These are phyloP conservation scores for Clonostachys byssicola DNA, from an alignment of 2,329 filamentous ascomycete species.

Conservation along the genomic window DNA sequence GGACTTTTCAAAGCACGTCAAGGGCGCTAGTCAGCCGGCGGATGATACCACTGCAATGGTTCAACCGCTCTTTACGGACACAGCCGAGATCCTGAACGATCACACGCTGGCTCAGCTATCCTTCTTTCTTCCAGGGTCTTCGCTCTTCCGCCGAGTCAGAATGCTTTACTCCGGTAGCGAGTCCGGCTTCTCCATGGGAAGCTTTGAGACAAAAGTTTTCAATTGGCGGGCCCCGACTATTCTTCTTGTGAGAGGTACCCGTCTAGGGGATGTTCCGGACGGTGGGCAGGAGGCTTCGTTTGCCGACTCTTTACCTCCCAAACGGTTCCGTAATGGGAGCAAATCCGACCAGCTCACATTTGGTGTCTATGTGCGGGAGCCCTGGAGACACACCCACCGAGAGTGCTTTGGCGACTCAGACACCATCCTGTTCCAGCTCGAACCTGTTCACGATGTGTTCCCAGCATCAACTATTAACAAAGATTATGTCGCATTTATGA, in stretches of 20 bases:
- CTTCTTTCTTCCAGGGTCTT: constrained; percentile 63
- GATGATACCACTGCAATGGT: constrained; percentile 15
- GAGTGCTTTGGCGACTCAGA: constrained; percentile 63
- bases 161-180: constrained; percentile 67
- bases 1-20: constrained; percentile 54
- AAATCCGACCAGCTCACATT: constrained; percentile 54
- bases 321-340: constrained; percentile 50
- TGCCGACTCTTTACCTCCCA: constrained; percentile 58
- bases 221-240: constrained; percentile 75
- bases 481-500: constrained; percentile 67
- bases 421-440: constrained; percentile 66
- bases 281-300: constrained; percentile 52
- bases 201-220: constrained; percentile 70
- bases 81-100: constrained; percentile 60
- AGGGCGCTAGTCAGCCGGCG: constrained; percentile 8
- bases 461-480: constrained; percentile 57
- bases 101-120: constrained; percentile 66
- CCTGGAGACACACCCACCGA: constrained; percentile 66
- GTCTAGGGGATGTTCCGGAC: constrained; percentile 43
- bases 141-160: constrained; percentile 62
- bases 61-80: constrained; percentile 45
- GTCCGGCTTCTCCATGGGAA: constrained; percentile 73
- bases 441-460: constrained; percentile 70
- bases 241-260: constrained; percentile 62
- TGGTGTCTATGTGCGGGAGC: constrained; percentile 61